Percentiles rank a stretch among this genome's conserved stretches.
Evolutionary conservation across 1,284 basidiomycete species (phyloP).

Genomic region (Termitomyces sp.): DNA sequence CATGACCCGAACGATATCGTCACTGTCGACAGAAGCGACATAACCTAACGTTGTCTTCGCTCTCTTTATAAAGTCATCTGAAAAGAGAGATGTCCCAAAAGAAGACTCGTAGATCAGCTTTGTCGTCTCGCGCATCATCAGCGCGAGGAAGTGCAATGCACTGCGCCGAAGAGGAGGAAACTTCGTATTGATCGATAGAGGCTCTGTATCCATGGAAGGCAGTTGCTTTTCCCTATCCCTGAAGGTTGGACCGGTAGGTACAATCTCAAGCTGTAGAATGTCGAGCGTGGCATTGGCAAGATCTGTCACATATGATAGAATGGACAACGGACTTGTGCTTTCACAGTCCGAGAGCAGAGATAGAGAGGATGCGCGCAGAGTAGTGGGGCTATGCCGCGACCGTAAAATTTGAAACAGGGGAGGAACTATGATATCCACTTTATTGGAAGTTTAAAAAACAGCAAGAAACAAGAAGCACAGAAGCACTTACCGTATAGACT

Average conservation of each 20-base stretch:
- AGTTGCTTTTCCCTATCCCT: slow-evolving; percentile 15
- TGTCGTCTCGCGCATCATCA: slow-evolving; percentile 54
- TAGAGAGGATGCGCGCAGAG: slow-evolving; percentile 77
- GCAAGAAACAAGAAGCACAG: not conserved
- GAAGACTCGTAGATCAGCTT: slow-evolving; percentile 41
- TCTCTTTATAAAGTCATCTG: slow-evolving; percentile 41
- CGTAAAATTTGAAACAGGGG: slow-evolving; percentile 60
- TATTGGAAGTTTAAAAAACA: not conserved
- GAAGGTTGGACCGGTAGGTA: slow-evolving; percentile 24
- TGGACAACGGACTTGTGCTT: slow-evolving; percentile 55
- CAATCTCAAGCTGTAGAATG: slow-evolving; percentile 72
- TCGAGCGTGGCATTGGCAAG: slow-evolving; percentile 69
- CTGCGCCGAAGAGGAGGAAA: slow-evolving; percentile 79
- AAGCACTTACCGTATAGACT: slow-evolving; percentile 58
- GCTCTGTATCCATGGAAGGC: slow-evolving; percentile 47
- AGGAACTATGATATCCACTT: slow-evolving; percentile 72
- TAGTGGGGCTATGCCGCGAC: slow-evolving; percentile 55
- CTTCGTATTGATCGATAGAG: slow-evolving; percentile 54
- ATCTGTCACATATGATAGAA: slow-evolving; percentile 60
- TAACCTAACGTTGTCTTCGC: slow-evolving; percentile 67
- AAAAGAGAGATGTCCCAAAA: slow-evolving; percentile 23
- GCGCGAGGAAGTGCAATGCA: slow-evolving; percentile 72
- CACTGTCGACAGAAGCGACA: slow-evolving; percentile 67
- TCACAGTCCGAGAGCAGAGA: slow-evolving; percentile 76
- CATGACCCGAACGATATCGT: slow-evolving; percentile 72